phyloP scores from a whole-genome alignment of 257 asterid species.

The Nicotiana tabacum region DNA sequence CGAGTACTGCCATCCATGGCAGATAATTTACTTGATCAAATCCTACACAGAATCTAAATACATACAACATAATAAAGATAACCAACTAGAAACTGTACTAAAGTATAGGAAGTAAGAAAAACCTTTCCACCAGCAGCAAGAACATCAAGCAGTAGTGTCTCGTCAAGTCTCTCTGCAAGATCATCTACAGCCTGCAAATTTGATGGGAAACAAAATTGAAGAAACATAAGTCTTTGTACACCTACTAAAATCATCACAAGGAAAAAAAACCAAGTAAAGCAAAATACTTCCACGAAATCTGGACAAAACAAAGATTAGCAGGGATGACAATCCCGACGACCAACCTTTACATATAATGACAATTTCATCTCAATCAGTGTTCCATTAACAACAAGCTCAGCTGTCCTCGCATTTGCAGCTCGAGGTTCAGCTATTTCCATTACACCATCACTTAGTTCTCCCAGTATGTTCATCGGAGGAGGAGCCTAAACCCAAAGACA shows the following conservation, averaged over 20 bases:
- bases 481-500: slow-evolving; percentile 62
- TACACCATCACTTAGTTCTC: slow-evolving; percentile 49
- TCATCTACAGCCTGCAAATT: slow-evolving; percentile 59
- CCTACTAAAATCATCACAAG: not conserved
- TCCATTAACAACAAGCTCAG: slow-evolving; percentile 91
- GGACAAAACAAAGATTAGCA: slow-evolving; percentile 12
- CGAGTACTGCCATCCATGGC: not conserved
- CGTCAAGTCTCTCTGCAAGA: slow-evolving; percentile 44
- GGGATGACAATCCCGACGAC: slow-evolving; percentile 11
- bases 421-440: slow-evolving; percentile 42
- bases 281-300: slow-evolving; percentile 13
- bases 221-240: not conserved
- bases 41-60: not conserved
- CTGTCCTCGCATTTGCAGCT: slow-evolving; percentile 39
- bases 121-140: slow-evolving; percentile 99
- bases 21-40: not conserved
- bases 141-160: slow-evolving; percentile 67
- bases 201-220: slow-evolving; percentile 4
- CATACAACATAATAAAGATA: not conserved
- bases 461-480: slow-evolving; percentile 73
- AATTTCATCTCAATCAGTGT: slow-evolving; percentile 69
- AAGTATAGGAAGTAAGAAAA: slow-evolving; percentile 16
- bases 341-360: slow-evolving; percentile 86
- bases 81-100: slow-evolving; percentile 1
- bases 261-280: slow-evolving; percentile 11